These are phyloP conservation scores for Corymbia citriodora DNA, from an alignment of 441 rosid species.

Conservation along the genomic window DNA sequence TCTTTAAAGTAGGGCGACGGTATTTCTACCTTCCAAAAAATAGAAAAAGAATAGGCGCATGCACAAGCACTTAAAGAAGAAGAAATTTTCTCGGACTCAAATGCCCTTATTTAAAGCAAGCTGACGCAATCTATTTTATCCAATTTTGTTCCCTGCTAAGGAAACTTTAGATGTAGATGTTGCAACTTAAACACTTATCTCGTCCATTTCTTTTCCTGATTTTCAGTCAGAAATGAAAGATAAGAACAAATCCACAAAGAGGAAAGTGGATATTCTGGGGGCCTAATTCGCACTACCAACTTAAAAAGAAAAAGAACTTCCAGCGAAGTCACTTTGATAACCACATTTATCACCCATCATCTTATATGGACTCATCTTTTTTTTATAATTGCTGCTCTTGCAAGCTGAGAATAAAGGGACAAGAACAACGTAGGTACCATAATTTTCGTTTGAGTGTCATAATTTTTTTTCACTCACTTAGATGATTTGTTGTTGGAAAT, in stretches of 20 bases:
- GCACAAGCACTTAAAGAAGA: background rate
- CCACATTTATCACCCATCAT: background rate
- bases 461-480: too few relatives aligned
- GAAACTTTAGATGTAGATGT: background rate
- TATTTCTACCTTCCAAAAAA: background rate
- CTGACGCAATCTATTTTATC: background rate
- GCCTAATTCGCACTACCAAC: background rate
- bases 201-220: background rate
- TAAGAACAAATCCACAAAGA: background rate
- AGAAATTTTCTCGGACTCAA: background rate
- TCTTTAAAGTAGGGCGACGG: background rate
- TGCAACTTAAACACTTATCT: background rate
- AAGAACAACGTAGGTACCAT: too few relatives aligned
- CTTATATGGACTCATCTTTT: background rate
- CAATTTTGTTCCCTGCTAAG: background rate
- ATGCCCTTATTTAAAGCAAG: background rate
- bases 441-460: too few relatives aligned
- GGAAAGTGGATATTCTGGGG: background rate
- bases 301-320: background rate
- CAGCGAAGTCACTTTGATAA: background rate
- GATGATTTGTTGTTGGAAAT: too few relatives aligned
- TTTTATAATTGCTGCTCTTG: background rate
- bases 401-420: background rate
- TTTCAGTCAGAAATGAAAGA: background rate
- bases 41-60: background rate